A percentile compares a stretch with the other conserved stretches of the same genome.
Conservation (phyloP, 148 eudicot genomes). For the Tetragonia tetragonoides region DNA sequence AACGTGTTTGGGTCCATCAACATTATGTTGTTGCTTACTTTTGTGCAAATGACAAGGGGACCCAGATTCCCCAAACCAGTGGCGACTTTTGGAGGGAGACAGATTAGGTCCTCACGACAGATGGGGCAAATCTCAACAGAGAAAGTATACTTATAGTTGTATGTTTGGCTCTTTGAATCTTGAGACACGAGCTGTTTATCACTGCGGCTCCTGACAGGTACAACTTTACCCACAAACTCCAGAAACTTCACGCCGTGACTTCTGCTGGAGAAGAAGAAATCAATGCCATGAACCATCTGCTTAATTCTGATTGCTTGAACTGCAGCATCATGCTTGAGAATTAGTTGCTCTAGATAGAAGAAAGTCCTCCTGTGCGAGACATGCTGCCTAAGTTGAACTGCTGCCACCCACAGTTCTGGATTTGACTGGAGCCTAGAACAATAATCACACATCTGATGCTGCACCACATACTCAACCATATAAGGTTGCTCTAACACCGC, state of each 20-base stretch:
- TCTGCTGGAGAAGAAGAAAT: constrained; percentile 65
- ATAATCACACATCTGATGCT: constrained; percentile 63
- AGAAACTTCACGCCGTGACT: constrained; percentile 71
- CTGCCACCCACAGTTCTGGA: constrained; percentile 81
- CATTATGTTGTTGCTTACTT: constrained; percentile 46
- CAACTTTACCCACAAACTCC: constrained; percentile 66
- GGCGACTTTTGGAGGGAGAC: constrained; percentile 62
- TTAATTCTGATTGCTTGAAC: constrained; percentile 43
- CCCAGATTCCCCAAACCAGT: constrained; percentile 51
- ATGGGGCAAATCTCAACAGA: constrained; percentile 70
- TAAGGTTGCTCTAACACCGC: constrained; percentile 64
- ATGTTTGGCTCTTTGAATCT: constrained; percentile 66
- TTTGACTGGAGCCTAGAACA: constrained; percentile 63
- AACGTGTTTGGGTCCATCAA: constrained; percentile 54
- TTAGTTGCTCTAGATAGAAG: constrained; percentile 58
- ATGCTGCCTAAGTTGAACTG: constrained; percentile 72
- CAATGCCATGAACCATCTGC: constrained; percentile 61
- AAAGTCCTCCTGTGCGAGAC: constrained; percentile 73
- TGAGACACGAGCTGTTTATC: constrained; percentile 63
- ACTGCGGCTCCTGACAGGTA: constrained; percentile 45
- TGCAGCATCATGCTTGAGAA: constrained; percentile 62
- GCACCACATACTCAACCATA: constrained; percentile 61
- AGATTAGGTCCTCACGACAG: constrained; percentile 75
- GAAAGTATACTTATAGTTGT: constrained; percentile 61
- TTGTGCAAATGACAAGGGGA: constrained; percentile 62